These are phyloP conservation scores for Barnettozyma sp. DNA, from an alignment of 805 yeast genomes.

Conservation along the genomic window DNA sequence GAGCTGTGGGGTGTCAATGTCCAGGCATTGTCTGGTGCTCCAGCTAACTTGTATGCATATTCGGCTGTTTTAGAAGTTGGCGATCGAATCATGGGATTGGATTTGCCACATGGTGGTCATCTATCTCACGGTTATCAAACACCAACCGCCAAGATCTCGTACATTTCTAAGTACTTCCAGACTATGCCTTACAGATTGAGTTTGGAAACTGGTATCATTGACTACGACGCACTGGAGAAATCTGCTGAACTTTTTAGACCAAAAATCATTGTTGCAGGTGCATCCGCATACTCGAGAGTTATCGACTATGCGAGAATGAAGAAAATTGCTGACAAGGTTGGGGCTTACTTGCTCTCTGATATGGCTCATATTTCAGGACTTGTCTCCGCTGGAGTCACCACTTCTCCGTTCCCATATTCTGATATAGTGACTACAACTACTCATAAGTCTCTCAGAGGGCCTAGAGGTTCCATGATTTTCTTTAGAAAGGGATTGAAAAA, in stretches of 20 bases:
- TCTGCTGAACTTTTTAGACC: constrained; percentile 92
- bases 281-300: constrained; percentile 95
- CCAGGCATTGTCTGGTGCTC: constrained; percentile 94
- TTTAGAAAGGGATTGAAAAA: constrained; percentile 94
- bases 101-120: constrained; percentile 98
- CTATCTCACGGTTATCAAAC: constrained; percentile 98
- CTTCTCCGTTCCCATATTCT: constrained; percentile 94
- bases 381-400: constrained; percentile 91
- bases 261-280: constrained; percentile 93
- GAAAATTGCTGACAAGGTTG: constrained; percentile 93
- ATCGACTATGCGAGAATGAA: constrained; percentile 97
- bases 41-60: constrained; percentile 95
- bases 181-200: constrained; percentile 98
- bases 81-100: constrained; percentile 97
- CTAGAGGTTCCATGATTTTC: constrained; percentile 99
- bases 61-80: constrained; percentile 92
- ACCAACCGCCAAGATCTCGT: constrained; percentile 85
- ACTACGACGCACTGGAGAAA: constrained; percentile 90
- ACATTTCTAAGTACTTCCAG: constrained; percentile 93
- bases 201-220: constrained; percentile 87
- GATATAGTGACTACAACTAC: constrained; percentile 98
- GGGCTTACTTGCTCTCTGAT: constrained; percentile 92
- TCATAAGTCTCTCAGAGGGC: constrained; percentile 97
- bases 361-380: constrained; percentile 99
- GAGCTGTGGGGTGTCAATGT: constrained; percentile 97